Evolutionary conservation across 208 protist genomes (phyloP).

Genomic region (Trypanosoma cruzi): DNA sequence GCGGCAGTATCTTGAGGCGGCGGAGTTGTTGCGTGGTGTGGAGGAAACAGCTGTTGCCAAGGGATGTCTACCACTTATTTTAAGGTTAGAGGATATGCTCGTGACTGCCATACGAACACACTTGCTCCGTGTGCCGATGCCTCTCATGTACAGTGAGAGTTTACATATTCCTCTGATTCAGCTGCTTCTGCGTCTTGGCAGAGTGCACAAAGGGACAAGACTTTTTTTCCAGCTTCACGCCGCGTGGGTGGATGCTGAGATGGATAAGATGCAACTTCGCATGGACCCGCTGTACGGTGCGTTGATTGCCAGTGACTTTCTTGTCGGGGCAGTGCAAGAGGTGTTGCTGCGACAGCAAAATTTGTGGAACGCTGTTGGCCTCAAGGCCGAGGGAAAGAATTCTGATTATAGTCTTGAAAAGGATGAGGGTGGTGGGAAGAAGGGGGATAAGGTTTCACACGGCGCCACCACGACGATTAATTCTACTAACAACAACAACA

Average conservation of each 20-base stretch:
- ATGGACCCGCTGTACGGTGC: conserved; percentile 62
- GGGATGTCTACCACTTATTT: conserved; percentile 66
- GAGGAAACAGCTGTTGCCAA: conserved; percentile 45
- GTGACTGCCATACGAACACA: conserved; percentile 47
- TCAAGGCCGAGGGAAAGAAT: neutral
- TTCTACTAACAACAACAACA: neutral
- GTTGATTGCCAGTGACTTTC: conserved; percentile 73
- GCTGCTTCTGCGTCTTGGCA: conserved; percentile 79
- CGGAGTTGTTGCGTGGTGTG: conserved; percentile 64
- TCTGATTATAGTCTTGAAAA: neutral
- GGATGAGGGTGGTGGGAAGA: neutral
- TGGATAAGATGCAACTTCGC: conserved; percentile 68
- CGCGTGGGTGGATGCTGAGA: conserved; percentile 65
- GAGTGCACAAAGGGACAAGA: conserved; percentile 44
- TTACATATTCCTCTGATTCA: conserved; percentile 80
- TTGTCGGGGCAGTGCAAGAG: conserved; percentile 60
- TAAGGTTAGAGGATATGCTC: conserved; percentile 68
- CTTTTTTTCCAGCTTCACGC: conserved; percentile 71
- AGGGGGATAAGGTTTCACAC: neutral
- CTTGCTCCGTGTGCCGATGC: conserved; percentile 56
- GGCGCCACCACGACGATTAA: neutral
- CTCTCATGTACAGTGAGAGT: conserved; percentile 72
- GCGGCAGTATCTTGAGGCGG: conserved; percentile 65
- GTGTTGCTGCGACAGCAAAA: conserved; percentile 70
- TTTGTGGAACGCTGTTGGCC: conserved; percentile 33